Percentiles rank a stretch among this genome's conserved stretches.
Conservation (phyloP, 306 rosid genomes). For the Benincasa hispida region DNA sequence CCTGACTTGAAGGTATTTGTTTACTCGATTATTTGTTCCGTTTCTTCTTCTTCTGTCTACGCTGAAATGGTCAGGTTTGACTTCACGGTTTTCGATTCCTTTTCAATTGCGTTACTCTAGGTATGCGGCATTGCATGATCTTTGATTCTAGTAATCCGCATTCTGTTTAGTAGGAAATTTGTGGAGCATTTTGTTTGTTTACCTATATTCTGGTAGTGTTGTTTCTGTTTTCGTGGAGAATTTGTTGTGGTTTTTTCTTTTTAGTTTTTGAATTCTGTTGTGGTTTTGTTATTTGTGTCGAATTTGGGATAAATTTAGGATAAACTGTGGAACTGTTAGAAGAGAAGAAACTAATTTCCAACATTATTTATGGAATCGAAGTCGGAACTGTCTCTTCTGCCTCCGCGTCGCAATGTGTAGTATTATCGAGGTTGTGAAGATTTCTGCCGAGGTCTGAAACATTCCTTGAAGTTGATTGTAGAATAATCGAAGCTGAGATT, state of each 20-base stretch:
- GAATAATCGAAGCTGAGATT: constrained; percentile 23
- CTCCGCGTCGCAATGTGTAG: neutral
- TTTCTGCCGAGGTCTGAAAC: constrained; percentile 22
- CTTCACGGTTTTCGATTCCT: neutral
- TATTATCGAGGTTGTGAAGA: constrained; percentile 23
- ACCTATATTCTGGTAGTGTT: neutral
- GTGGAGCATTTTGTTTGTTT: neutral
- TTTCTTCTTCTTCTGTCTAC: neutral
- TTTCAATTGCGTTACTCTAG: neutral
- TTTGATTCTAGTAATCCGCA: neutral
- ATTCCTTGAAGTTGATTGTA: constrained; percentile 26
- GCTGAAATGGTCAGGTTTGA: constrained; percentile 3
- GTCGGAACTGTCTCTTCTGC: constrained; percentile 13
- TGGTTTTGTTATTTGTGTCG: neutral
- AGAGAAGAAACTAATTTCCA: neutral
- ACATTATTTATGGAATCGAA: constrained; percentile 11
- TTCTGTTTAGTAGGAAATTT: neutral
- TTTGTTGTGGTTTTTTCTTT: neutral
- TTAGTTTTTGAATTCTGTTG: neutral
- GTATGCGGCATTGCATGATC: neutral
- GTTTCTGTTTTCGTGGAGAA: neutral
- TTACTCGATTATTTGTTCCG: neutral
- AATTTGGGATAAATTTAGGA: neutral
- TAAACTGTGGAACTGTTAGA: neutral
- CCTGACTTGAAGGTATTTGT: neutral